phyloP scores from a whole-genome alignment of 106 monocot species.

The Platanthera zijinensis region DNA sequence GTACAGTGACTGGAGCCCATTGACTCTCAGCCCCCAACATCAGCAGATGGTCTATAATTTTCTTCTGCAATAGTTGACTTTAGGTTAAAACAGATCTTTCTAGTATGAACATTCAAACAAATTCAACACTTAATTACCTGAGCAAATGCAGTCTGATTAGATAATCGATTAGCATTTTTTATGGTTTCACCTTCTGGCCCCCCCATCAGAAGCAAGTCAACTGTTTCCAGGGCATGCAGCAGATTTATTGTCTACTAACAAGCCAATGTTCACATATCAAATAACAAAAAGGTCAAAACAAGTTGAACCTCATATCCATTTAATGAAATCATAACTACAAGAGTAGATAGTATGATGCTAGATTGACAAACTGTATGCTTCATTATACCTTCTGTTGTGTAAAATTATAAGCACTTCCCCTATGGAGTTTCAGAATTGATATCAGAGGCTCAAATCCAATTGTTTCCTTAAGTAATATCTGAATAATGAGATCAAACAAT shows the following conservation, averaged over 20 bases:
- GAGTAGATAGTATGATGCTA: not conserved
- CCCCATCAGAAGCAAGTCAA: slow-evolving; percentile 74
- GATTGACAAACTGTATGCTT: not conserved
- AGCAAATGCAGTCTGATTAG: slow-evolving; percentile 75
- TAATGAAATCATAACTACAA: not conserved
- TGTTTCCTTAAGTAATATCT: slow-evolving; percentile 85
- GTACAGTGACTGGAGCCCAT: slow-evolving; percentile 86
- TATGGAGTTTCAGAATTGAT: slow-evolving; percentile 77
- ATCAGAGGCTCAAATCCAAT: slow-evolving; percentile 85
- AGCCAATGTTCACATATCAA: slow-evolving; percentile 10
- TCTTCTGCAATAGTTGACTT: slow-evolving; percentile 43
- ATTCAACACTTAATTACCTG: slow-evolving; percentile 40
- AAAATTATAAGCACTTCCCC: slow-evolving; percentile 95
- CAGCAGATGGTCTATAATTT: slow-evolving; percentile 82
- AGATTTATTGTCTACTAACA: slow-evolving; percentile 94
- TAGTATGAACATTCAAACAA: not conserved
- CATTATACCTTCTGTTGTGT: slow-evolving; percentile 89
- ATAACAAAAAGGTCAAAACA: slow-evolving; percentile 4
- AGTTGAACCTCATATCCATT: not conserved
- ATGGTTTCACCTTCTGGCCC: slow-evolving; percentile 52
- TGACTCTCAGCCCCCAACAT: slow-evolving; percentile 91
- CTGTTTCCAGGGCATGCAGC: slow-evolving; percentile 79
- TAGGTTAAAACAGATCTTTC: not conserved
- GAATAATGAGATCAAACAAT: slow-evolving; percentile 15
- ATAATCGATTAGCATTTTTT: slow-evolving; percentile 62